Percentiles rank a stretch among this genome's conserved stretches.
These are phyloP conservation scores for Pilatotrama ljubarskyi DNA, from an alignment of 768 basidiomycete genomes.

Conservation along the genomic window DNA sequence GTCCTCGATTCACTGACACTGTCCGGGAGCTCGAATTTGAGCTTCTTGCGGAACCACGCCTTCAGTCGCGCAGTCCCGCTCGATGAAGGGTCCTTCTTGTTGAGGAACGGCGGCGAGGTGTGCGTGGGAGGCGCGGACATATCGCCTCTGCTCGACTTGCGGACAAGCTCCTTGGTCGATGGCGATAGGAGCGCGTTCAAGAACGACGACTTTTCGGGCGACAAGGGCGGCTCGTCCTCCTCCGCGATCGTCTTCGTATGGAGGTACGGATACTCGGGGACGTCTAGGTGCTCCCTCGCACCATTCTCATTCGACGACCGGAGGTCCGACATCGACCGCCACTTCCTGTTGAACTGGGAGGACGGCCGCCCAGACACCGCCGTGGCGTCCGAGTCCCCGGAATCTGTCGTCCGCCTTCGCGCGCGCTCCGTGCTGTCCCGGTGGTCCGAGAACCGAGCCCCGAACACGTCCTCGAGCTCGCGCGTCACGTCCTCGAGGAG, in stretches of 20 bases:
- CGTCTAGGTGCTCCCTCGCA: background rate
- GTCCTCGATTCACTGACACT: constrained; percentile 4
- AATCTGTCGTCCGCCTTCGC: constrained; percentile 52
- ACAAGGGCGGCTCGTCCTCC: constrained; percentile 7
- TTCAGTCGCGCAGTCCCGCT: constrained; percentile 53
- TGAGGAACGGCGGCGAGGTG: constrained; percentile 12
- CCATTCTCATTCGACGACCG: constrained; percentile 7
- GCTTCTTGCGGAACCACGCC: constrained; percentile 65
- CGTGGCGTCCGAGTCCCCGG: constrained; percentile 66
- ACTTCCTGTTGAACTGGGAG: constrained; percentile 16
- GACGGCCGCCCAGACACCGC: constrained; percentile 38
- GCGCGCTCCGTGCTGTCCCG: constrained; percentile 22
- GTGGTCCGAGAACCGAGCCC: constrained; percentile 22
- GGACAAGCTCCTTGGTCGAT: constrained; percentile 8
- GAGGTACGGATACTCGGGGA: constrained; percentile 2
- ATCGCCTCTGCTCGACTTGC: constrained; percentile 20
- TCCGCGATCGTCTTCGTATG: constrained; percentile 15
- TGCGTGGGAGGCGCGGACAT: constrained; percentile 13
- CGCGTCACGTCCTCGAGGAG: constrained; percentile 46
- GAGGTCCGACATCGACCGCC: constrained; percentile 25
- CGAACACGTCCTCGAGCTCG: constrained; percentile 47
- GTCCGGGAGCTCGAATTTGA: constrained; percentile 30
- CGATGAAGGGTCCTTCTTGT: constrained; percentile 23
- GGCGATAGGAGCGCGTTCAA: constrained; percentile 21
- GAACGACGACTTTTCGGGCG: constrained; percentile 10